Conservation (phyloP, 495 filamentous ascomycete genomes). For the Penicillium manginii region DNA sequence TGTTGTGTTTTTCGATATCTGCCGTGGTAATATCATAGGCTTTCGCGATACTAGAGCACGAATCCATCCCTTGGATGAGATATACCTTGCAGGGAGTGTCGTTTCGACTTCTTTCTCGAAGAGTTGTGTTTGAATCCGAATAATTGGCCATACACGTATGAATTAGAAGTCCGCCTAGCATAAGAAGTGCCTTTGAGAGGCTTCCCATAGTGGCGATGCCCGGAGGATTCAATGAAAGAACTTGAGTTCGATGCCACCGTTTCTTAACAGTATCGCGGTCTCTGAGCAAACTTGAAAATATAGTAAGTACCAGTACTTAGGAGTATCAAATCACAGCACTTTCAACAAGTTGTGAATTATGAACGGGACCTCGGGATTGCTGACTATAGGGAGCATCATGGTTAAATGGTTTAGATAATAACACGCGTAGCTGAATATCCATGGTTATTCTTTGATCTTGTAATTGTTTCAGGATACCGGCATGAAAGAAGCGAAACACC, state of each 20-base stretch:
- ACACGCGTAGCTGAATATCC: neutral
- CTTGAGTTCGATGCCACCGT: too few relatives aligned
- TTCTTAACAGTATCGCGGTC: too few relatives aligned
- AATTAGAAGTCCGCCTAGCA: neutral
- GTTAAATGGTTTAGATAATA: too few relatives aligned
- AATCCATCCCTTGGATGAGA: neutral
- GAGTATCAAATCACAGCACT: too few relatives aligned
- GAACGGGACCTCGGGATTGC: too few relatives aligned
- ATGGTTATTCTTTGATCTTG: neutral
- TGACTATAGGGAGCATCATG: neutral
- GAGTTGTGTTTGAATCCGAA: neutral
- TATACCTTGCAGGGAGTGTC: neutral
- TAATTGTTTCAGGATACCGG: neutral
- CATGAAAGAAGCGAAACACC: neutral
- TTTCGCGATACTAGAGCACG: neutral
- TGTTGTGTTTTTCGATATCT: constrained; percentile 22
- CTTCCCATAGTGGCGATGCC: neutral
- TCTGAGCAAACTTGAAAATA: too few relatives aligned
- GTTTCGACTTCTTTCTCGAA: neutral
- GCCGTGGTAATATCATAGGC: constrained; percentile 3
- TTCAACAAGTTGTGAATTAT: too few relatives aligned
- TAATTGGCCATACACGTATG: neutral
- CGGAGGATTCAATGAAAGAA: too few relatives aligned
- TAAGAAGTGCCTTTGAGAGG: neutral
- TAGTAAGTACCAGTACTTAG: too few relatives aligned